phyloP scores from a whole-genome alignment of 257 asterid species.

The Fraxinus americana region DNA sequence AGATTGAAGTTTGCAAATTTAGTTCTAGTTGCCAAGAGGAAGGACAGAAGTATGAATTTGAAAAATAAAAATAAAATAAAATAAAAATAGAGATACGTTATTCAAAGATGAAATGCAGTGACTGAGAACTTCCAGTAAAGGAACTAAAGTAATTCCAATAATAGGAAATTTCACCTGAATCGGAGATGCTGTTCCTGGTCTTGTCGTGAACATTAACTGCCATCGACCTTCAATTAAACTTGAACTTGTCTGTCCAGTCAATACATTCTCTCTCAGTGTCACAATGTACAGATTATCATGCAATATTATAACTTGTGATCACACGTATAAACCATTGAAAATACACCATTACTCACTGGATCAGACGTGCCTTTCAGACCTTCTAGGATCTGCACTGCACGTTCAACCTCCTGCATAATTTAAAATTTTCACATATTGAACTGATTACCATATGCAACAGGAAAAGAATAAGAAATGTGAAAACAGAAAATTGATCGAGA shows the following conservation, averaged over 20 bases:
- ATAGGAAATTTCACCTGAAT: conserved; percentile 57
- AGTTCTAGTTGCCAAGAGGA: background rate
- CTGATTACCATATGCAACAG: background rate
- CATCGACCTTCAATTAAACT: conserved; percentile 88
- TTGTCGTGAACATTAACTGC: conserved; percentile 95
- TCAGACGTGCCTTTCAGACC: conserved; percentile 62
- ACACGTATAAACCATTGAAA: background rate
- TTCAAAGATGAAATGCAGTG: background rate
- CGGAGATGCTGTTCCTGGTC: conserved; percentile 92
- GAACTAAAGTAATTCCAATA: background rate
- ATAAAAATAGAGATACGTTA: background rate
- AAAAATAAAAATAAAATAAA: background rate
- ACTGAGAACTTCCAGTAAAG: background rate
- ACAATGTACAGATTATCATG: background rate
- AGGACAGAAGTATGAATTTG: background rate
- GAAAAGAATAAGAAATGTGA: background rate
- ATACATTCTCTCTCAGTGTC: background rate
- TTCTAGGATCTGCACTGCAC: conserved; percentile 75
- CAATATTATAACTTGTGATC: background rate
- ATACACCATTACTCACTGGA: conserved; percentile 59
- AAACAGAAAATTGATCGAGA: background rate
- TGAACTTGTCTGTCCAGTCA: conserved; percentile 66
- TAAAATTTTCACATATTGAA: background rate
- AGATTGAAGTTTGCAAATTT: background rate
- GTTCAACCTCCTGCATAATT: conserved; percentile 72